A percentile compares a stretch with the other conserved stretches of the same genome.
phyloP scores from a whole-genome alignment of 495 filamentous ascomycete species.

The Durotheca rogersii region DNA sequence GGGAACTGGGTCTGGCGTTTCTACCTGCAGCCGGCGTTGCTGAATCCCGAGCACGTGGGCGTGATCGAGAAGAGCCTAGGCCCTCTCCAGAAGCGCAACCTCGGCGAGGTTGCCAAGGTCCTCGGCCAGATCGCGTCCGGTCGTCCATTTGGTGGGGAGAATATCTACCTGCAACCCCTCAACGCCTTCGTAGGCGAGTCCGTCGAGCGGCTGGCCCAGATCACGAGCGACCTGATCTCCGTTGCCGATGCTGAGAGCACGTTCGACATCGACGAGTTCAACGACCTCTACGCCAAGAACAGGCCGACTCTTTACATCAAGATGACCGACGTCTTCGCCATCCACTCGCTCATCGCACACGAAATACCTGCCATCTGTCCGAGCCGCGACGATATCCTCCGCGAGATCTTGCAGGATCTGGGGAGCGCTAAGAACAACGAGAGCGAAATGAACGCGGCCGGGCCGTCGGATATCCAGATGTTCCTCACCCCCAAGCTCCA shows the following conservation, averaged over 20 bases:
- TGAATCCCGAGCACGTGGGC: slow-evolving; percentile 84
- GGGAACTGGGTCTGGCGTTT: slow-evolving; percentile 90
- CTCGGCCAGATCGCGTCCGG: slow-evolving; percentile 83
- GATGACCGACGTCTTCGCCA: slow-evolving; percentile 94
- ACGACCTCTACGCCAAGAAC: slow-evolving; percentile 91
- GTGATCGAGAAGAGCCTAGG: slow-evolving; percentile 84
- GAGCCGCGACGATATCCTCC: slow-evolving; percentile 79
- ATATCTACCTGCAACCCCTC: slow-evolving; percentile 91
- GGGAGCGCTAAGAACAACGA: slow-evolving; percentile 95
- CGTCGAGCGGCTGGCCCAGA: slow-evolving; percentile 73
- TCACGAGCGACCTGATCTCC: slow-evolving; percentile 71
- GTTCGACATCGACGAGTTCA: slow-evolving; percentile 98
- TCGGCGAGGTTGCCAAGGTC: slow-evolving; percentile 88
- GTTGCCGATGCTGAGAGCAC: slow-evolving; percentile 83
- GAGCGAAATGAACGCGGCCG: slow-evolving; percentile 82
- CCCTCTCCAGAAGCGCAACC: slow-evolving; percentile 89
- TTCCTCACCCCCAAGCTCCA: slow-evolving; percentile 90
- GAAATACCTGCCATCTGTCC: slow-evolving; percentile 77
- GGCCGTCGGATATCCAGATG: slow-evolving; percentile 86
- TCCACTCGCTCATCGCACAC: slow-evolving; percentile 82
- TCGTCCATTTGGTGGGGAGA: slow-evolving; percentile 85
- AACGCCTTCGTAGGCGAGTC: slow-evolving; percentile 88
- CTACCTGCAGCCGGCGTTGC: slow-evolving; percentile 86
- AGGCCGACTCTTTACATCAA: slow-evolving; percentile 98
- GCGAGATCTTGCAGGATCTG: slow-evolving; percentile 88